These are phyloP conservation scores for Hypoxylon rickii DNA, from an alignment of 495 filamentous ascomycete genomes.

Conservation along the genomic window DNA sequence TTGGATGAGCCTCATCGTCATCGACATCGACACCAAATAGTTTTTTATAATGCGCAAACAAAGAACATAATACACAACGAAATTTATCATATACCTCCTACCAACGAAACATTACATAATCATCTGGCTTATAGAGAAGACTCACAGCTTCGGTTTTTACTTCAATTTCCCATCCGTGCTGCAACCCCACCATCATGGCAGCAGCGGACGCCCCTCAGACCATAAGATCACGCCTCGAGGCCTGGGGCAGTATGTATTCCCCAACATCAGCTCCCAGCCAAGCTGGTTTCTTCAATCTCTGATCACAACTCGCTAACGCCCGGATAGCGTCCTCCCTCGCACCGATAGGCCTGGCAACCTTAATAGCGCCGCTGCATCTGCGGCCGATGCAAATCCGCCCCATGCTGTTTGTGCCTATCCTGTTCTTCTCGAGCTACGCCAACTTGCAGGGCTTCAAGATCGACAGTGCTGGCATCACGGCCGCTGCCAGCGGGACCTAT, in stretches of 20 bases:
- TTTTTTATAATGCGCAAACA: no score
- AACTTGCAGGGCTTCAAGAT: constrained; percentile 77
- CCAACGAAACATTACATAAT: no score
- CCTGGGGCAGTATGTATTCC: constrained; percentile 72
- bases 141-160: no score
- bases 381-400: constrained; percentile 76
- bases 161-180: not conserved
- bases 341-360: constrained; percentile 75
- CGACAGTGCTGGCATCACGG: constrained; percentile 81
- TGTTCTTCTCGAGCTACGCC: constrained; percentile 86
- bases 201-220: constrained; percentile 51
- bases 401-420: constrained; percentile 78
- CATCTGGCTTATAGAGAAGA: no score
- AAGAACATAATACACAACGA: no score
- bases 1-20: constrained; percentile 21
- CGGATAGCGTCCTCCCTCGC: constrained; percentile 81
- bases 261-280: no score
- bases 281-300: no score
- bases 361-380: constrained; percentile 75
- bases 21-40: no score
- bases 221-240: constrained; percentile 56
- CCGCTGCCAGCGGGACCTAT: constrained; percentile 87
- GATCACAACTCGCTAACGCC: no score
- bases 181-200: constrained; percentile 39
- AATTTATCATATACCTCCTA: no score